These are phyloP conservation scores for Umbelopsis isabellina DNA, from an alignment of 192 early-diverging fungal species.

Conservation along the genomic window DNA sequence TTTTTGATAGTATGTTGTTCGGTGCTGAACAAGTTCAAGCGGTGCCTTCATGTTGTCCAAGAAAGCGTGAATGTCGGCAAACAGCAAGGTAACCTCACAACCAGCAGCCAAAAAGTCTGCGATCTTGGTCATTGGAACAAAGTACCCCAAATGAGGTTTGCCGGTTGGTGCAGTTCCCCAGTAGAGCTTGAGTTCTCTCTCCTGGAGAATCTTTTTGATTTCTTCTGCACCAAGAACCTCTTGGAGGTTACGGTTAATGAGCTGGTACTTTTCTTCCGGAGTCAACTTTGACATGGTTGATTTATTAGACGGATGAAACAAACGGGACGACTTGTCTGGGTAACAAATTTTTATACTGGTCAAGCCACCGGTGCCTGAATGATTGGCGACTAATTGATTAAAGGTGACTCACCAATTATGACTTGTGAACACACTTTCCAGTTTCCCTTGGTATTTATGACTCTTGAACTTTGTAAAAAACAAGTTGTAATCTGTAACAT, in stretches of 20 bases:
- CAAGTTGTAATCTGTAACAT: no score
- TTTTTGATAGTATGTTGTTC: slow-evolving; percentile 93
- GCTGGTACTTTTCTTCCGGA: slow-evolving; percentile 69
- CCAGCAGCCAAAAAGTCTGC: slow-evolving; percentile 95
- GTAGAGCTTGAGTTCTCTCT: slow-evolving; percentile 93
- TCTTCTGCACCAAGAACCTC: slow-evolving; percentile 90
- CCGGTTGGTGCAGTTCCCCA: slow-evolving; percentile 99
- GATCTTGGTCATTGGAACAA: slow-evolving; percentile 97
- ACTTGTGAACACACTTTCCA: no score
- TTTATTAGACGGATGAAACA: background rate
- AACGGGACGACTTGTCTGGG: background rate
- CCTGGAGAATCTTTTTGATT: slow-evolving; percentile 80
- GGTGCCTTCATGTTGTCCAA: slow-evolving; percentile 99
- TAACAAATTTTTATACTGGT: slow-evolving; percentile 4
- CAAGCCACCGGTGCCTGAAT: no score
- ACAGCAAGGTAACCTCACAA: slow-evolving; percentile 85
- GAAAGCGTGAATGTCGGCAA: slow-evolving; percentile 97
- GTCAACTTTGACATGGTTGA: slow-evolving; percentile 41
- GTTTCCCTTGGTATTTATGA: no score
- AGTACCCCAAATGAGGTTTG: slow-evolving; percentile 96
- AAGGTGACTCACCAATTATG: no score
- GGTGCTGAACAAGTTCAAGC: slow-evolving; percentile 83
- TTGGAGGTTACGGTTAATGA: slow-evolving; percentile 94
- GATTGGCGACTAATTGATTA: no score
- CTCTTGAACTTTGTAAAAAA: no score